A percentile compares a stretch with the other conserved stretches of the same genome.
These are phyloP conservation scores for Pythium monospermum DNA, from an alignment of 352 stramenopile species.

Conservation along the genomic window DNA sequence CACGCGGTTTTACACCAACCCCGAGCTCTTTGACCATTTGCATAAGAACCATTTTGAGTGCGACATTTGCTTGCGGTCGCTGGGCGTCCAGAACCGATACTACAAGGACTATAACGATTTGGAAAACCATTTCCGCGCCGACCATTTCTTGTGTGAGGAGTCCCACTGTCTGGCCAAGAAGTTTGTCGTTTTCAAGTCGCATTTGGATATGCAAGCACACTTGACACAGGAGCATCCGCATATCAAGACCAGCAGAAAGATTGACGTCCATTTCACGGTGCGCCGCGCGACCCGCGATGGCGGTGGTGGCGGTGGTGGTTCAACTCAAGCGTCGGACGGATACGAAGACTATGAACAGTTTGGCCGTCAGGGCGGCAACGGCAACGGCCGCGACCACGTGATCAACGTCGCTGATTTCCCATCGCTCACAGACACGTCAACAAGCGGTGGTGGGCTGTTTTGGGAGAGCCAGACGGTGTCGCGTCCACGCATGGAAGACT, in stretches of 20 bases:
- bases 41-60: slow-evolving; percentile 91
- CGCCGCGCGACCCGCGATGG: slow-evolving; percentile 46
- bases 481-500: slow-evolving; percentile 55
- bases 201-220: slow-evolving; percentile 85
- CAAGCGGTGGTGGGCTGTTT: slow-evolving; percentile 36
- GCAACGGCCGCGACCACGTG: slow-evolving; percentile 25
- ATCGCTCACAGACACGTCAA: slow-evolving; percentile 35
- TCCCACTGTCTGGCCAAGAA: slow-evolving; percentile 73
- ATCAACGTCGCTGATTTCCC: slow-evolving; percentile 87
- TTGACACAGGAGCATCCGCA: slow-evolving; percentile 77
- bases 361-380: slow-evolving; percentile 17
- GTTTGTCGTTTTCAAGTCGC: slow-evolving; percentile 87
- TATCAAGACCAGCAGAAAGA: slow-evolving; percentile 81
- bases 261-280: slow-evolving; percentile 84
- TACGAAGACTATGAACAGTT: slow-evolving; percentile 53
- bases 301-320: slow-evolving; percentile 5
- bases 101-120: slow-evolving; percentile 91
- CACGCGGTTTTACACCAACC: slow-evolving; percentile 80
- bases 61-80: slow-evolving; percentile 80
- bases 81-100: slow-evolving; percentile 82
- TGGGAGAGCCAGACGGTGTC: slow-evolving; percentile 63
- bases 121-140: slow-evolving; percentile 86
- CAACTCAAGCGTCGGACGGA: slow-evolving; percentile 20
- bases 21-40: slow-evolving; percentile 86
- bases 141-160: slow-evolving; percentile 89